A percentile compares a stretch with the other conserved stretches of the same genome.
Conservation (phyloP, 2,329 filamentous ascomycete genomes). For the Penicillium sp. region DNA sequence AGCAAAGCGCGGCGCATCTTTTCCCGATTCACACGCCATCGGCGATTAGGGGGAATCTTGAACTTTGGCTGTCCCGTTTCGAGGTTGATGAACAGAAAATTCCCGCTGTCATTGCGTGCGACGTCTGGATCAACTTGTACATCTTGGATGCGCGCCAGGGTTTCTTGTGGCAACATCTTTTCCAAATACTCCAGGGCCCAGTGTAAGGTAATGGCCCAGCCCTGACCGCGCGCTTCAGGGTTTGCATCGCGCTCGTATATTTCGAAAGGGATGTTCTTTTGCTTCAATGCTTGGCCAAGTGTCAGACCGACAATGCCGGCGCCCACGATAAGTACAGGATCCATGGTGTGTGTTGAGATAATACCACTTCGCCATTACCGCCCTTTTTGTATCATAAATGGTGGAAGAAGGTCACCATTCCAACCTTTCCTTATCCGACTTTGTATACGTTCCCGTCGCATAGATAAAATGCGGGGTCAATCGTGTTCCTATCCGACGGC, state of each 20-base stretch:
- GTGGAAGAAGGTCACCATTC: too few relatives aligned
- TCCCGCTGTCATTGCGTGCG: constrained; percentile 19
- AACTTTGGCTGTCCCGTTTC: constrained; percentile 23
- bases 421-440: background rate
- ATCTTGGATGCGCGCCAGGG: constrained; percentile 12
- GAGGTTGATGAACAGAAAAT: constrained; percentile 26
- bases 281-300: constrained; percentile 20
- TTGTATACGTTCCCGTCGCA: constrained; percentile 15
- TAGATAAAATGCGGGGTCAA: constrained; percentile 21
- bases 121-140: constrained; percentile 21
- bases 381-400: too few relatives aligned
- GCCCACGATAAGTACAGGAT: constrained; percentile 22
- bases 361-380: too few relatives aligned
- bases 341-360: constrained; percentile 6
- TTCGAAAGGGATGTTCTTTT: constrained; percentile 25
- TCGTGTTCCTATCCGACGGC: constrained; percentile 11
- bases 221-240: constrained; percentile 19
- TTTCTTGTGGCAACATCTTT: constrained; percentile 15
- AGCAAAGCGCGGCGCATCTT: constrained; percentile 17
- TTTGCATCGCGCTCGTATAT: constrained; percentile 27
- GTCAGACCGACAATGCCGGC: constrained; percentile 23
- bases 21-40: constrained; percentile 24
- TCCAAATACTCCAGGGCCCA: constrained; percentile 21
- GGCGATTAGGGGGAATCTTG: constrained; percentile 23
- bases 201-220: constrained; percentile 24